Percentiles rank a stretch among this genome's conserved stretches.
Conservation (phyloP, 2,329 filamentous ascomycete species). For the Ploettnerulaceae sp. region DNA sequence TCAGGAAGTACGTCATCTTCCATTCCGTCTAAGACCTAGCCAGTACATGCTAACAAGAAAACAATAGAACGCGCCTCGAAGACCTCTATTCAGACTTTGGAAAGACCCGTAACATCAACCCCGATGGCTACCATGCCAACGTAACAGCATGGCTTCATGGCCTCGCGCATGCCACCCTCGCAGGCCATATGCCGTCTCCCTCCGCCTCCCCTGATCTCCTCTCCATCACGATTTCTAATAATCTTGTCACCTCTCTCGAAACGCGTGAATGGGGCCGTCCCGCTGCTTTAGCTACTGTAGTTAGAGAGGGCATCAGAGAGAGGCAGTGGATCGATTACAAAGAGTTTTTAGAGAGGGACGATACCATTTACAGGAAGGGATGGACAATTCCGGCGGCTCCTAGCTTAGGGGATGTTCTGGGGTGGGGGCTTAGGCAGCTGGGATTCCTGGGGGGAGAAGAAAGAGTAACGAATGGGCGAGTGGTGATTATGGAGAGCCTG, state of each 20-base stretch:
- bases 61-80: constrained; percentile 65
- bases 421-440: constrained; percentile 69
- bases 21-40: not conserved
- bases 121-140: constrained; percentile 81
- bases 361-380: constrained; percentile 77
- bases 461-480: constrained; percentile 54
- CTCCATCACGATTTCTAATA: constrained; percentile 52
- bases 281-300: constrained; percentile 70
- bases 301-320: constrained; percentile 66
- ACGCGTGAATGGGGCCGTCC: constrained; percentile 76
- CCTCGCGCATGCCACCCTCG: constrained; percentile 62
- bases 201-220: constrained; percentile 44
- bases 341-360: constrained; percentile 59
- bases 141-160: constrained; percentile 72
- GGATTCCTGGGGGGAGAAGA: constrained; percentile 55
- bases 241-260: constrained; percentile 66
- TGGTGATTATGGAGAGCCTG: constrained; percentile 61
- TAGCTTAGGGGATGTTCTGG: constrained; percentile 55
- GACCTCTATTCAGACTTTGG: constrained; percentile 88
- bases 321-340: constrained; percentile 66
- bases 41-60: not conserved
- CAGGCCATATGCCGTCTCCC: constrained; percentile 45
- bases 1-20: constrained; percentile 45
- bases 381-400: constrained; percentile 48
- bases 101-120: constrained; percentile 68